phyloP scores from a whole-genome alignment of 148 eudicot genomes.

The Cornus controversa region DNA sequence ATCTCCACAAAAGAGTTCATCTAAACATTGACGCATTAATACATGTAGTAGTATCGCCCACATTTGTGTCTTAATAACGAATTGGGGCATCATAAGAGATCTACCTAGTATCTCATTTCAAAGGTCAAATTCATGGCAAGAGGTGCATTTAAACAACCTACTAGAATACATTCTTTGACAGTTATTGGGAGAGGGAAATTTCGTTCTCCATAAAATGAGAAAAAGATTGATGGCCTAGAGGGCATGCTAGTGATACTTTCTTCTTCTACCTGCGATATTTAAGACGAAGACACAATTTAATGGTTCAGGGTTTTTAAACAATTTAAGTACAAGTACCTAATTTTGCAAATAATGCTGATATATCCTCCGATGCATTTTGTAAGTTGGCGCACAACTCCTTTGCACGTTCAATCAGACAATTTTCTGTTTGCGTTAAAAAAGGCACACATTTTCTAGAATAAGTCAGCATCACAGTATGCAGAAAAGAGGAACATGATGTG shows the following conservation, averaged over 20 bases:
- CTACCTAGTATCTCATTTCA: too few species aligned
- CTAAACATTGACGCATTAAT: too few species aligned
- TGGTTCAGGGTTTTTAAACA: neutral
- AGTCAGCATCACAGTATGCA: neutral
- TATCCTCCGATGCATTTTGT: constrained; percentile 70
- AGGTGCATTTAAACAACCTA: too few species aligned
- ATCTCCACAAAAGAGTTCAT: too few species aligned
- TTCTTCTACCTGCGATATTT: neutral
- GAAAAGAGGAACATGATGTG: neutral
- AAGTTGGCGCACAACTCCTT: constrained; percentile 65
- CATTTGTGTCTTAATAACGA: too few species aligned
- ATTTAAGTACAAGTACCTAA: constrained; percentile 43
- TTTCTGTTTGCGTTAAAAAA: constrained; percentile 45
- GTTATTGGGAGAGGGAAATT: too few species aligned
- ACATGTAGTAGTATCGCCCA: too few species aligned
- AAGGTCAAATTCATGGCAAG: too few species aligned
- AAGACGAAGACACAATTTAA: neutral
- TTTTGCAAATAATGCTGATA: constrained; percentile 46
- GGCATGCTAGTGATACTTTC: neutral
- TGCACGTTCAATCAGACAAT: constrained; percentile 49
- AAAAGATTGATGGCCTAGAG: too few species aligned
- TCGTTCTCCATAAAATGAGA: too few species aligned
- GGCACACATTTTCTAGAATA: constrained; percentile 3
- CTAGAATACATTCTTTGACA: too few species aligned
- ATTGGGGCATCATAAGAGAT: too few species aligned